A percentile compares a stretch with the other conserved stretches of the same genome.
Conservation (phyloP, 2,329 filamentous ascomycete genomes). For the Trichophyton rubrum region DNA sequence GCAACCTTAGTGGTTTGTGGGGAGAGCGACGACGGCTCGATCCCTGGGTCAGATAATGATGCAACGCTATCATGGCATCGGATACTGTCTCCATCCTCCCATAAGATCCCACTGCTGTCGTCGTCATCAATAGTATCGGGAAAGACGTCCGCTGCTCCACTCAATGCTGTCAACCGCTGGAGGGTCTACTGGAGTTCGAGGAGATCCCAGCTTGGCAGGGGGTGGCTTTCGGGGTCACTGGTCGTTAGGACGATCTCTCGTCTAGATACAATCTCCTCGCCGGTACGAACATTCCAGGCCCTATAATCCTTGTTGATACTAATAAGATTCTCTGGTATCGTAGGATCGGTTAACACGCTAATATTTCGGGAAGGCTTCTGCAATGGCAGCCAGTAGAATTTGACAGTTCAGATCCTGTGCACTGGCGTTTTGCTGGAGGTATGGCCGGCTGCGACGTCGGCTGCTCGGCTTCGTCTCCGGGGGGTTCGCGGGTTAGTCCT, state of each 20-base stretch:
- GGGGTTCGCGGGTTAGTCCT: too few relatives aligned
- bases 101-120: neutral
- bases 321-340: neutral
- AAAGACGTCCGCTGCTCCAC: neutral
- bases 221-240: neutral
- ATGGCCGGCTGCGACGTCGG: too few relatives aligned
- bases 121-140: neutral
- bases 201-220: neutral
- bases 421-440: too few relatives aligned
- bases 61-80: too few relatives aligned
- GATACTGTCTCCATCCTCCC: neutral
- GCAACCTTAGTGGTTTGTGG: neutral
- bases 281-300: neutral
- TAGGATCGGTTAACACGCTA: too few relatives aligned
- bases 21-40: neutral
- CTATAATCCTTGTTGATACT: neutral
- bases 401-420: too few relatives aligned
- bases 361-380: too few relatives aligned
- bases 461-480: too few relatives aligned
- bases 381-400: too few relatives aligned
- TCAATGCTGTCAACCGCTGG: conserved; percentile 5
- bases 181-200: conserved; percentile 4
- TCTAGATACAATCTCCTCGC: neutral
- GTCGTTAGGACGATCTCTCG: neutral
- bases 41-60: neutral